Conservation (phyloP, 1,284 basidiomycete species). For the Neonothopanus nambi region DNA sequence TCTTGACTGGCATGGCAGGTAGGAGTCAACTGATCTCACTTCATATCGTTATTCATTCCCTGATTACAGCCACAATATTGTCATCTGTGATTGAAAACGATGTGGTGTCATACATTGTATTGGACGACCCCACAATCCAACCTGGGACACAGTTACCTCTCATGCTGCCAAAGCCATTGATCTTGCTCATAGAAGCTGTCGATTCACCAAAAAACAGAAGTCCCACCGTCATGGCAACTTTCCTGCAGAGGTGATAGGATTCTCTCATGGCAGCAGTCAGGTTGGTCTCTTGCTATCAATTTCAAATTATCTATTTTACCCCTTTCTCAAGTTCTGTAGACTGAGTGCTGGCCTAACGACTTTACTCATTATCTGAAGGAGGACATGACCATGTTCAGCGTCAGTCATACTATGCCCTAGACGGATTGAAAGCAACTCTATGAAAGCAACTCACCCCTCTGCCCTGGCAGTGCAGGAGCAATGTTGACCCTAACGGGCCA, state of each 20-base stretch:
- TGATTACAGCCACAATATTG: background rate
- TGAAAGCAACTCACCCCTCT: too few relatives aligned
- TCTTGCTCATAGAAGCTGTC: background rate
- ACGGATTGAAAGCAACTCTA: too few relatives aligned
- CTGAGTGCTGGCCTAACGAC: too few relatives aligned
- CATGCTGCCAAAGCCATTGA: background rate
- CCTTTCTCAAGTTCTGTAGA: too few relatives aligned
- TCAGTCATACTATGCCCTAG: too few relatives aligned
- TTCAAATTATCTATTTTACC: too few relatives aligned
- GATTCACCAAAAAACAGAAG: background rate
- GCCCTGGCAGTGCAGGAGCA: too few relatives aligned
- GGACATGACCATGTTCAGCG: too few relatives aligned
- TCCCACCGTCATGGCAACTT: slow-evolving; percentile 12
- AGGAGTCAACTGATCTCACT: background rate
- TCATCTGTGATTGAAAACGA: background rate
- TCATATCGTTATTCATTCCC: background rate
- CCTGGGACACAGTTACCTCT: background rate
- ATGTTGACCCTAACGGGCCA: too few relatives aligned
- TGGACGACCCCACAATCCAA: background rate
- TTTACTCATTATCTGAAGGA: too few relatives aligned
- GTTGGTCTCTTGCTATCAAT: background rate
- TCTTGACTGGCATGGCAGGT: background rate
- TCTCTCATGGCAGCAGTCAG: slow-evolving; percentile 11
- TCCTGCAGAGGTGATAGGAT: background rate
- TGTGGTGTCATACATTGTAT: background rate